phyloP scores from a whole-genome alignment of 2,329 filamentous ascomycete species.

The Fusarium begoniae region DNA sequence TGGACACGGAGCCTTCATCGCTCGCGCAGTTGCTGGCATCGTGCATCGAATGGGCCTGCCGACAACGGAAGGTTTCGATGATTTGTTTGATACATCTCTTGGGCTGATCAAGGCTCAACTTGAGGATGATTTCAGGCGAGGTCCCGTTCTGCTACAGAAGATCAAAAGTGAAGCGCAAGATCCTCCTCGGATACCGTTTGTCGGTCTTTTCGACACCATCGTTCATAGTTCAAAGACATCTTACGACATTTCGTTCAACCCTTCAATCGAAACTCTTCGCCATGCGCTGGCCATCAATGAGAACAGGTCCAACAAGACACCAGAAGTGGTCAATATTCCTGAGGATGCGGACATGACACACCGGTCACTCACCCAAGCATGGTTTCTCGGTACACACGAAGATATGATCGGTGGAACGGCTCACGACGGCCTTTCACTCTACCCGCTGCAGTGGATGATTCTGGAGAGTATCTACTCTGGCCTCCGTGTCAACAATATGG shows the following conservation, averaged over 20 bases:
- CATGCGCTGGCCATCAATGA: slow-evolving; percentile 40
- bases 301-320: slow-evolving; percentile 13
- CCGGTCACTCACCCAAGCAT: slow-evolving; percentile 33
- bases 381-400: slow-evolving; percentile 39
- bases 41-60: slow-evolving; percentile 34
- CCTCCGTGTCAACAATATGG: not conserved
- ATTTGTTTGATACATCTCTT: slow-evolving; percentile 29
- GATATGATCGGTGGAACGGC: slow-evolving; percentile 34
- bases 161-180: slow-evolving; percentile 11
- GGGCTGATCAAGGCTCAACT: slow-evolving; percentile 34
- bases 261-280: slow-evolving; percentile 28
- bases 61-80: slow-evolving; percentile 19
- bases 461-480: slow-evolving; percentile 34
- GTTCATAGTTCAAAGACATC: slow-evolving; percentile 7
- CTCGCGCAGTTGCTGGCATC: slow-evolving; percentile 36
- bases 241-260: slow-evolving; percentile 31
- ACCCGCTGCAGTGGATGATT: slow-evolving; percentile 39
- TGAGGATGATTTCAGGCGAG: slow-evolving; percentile 33
- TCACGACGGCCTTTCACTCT: slow-evolving; percentile 36
- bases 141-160: slow-evolving; percentile 19
- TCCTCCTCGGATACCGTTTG: slow-evolving; percentile 34
- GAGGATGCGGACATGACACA: slow-evolving; percentile 11
- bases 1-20: slow-evolving; percentile 36
- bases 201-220: slow-evolving; percentile 37
- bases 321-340: slow-evolving; percentile 6